Base-by-base conservation (phyloP, 148 eudicot genomes). In the Tetragonia tetragonoides region DNA sequence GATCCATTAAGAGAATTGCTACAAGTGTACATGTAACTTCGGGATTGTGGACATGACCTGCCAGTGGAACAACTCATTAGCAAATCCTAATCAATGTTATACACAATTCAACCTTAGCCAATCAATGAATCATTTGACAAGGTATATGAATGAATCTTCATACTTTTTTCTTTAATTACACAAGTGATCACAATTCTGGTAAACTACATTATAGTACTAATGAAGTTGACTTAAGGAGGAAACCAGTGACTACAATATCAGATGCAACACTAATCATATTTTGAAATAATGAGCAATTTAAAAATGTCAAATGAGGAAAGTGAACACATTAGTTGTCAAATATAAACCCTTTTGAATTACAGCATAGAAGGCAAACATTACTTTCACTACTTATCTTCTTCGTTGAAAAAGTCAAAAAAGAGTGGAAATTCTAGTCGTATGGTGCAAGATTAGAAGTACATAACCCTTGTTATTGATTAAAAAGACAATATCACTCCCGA, bases 31-130 rank as follows among this genome's bases (percentile, higher is more conserved):
- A 70, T 42, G 14, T 44, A 70, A 61, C 23, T 74, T 73, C 77
- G 66, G 66, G 67, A 82, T 66, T 68, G 84, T 60, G 80, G 66
- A 66, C 74, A 83, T 70, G 82, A 68, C 73, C 87, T 87, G 83
- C 69, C 59, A 81, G 20, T 28, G 18, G 38, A 71, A 38, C 10
- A 34, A 38, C 44, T 38, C 47, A 78, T 54, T 16, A 2, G 28
- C 37, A 39, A 40, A 46, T 49, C 14, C 12, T 2, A 4, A 24
- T 18, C 0, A 53, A 10, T 2, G 34, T 38, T 21, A 24, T 9
- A 17, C 72, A 54, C 39, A 57, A 70, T 0, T 70, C 8, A 14
- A 34, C n/a, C 28, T 60, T 28, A 17, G 62, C 28, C 64, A 21
- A 12, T 12, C 12, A 49, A 12, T 49, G 1, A 60, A 60, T 60